Evolutionary conservation across 2,329 filamentous ascomycete species (phyloP).

Genomic region (Fusarium nelsonii): DNA sequence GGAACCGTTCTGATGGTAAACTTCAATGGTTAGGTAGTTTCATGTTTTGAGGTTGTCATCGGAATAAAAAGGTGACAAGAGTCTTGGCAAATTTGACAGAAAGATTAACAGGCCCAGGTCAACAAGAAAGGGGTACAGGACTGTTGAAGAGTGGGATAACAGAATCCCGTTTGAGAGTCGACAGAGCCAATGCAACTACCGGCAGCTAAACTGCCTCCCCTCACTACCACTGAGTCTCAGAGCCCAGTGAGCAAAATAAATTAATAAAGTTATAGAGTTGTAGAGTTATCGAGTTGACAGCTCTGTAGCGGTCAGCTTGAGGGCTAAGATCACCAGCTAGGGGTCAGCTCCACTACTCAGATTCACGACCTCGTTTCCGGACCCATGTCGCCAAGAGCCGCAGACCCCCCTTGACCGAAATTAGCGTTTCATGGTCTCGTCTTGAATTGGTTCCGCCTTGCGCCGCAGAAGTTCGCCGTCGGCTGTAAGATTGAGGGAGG

Average conservation of each 20-base stretch:
- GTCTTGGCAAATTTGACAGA: conserved; percentile 3
- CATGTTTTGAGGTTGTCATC: conserved; percentile 1
- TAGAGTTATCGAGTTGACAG: conserved; percentile 4
- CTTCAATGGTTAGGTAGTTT: conserved; percentile 14
- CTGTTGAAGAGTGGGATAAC: not conserved
- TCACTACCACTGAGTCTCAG: not conserved
- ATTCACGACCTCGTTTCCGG: conserved; percentile 10
- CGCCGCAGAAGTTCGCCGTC: not conserved
- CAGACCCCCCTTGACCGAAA: conserved; percentile 7
- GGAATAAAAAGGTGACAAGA: conserved; percentile 1
- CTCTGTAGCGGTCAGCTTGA: conserved; percentile 3
- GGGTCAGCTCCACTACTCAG: conserved; percentile 5
- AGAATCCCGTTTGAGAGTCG: no score
- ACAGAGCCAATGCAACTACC: no score
- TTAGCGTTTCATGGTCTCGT: conserved; percentile 23
- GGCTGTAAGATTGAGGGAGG: not conserved
- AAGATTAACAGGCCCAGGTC: not conserved
- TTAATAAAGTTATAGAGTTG: not conserved
- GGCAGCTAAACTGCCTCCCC: not conserved
- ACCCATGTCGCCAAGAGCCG: conserved; percentile 23
- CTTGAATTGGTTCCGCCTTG: not conserved
- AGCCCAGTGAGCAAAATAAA: no score
- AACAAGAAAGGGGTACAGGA: not conserved
- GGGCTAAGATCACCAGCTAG: conserved; percentile 25
- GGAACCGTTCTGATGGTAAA: not conserved